Conservation (phyloP, 192 early-diverging fungal species). For the Podila epigama region DNA sequence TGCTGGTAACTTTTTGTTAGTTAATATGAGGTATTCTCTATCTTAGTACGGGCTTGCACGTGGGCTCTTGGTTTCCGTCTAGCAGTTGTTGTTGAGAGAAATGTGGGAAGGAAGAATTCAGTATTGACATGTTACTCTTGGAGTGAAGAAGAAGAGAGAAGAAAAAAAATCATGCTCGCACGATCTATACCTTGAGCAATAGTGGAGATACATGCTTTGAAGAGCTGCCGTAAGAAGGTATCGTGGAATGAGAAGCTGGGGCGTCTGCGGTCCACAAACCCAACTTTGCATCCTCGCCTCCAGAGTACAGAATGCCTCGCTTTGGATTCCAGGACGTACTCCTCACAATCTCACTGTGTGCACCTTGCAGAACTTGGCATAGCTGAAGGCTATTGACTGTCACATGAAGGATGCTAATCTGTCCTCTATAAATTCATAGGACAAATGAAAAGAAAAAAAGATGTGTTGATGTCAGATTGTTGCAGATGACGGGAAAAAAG, state of each 20-base stretch:
- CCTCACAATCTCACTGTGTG: conserved; percentile 88
- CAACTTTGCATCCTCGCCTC: conserved; percentile 82
- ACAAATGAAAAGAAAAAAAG: neutral
- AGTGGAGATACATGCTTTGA: conserved; percentile 38
- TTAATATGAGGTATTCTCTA: too few species aligned
- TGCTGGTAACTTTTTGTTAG: too few species aligned
- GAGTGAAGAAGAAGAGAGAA: too few species aligned
- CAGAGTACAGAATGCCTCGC: conserved; percentile 67
- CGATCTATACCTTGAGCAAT: conserved; percentile 15
- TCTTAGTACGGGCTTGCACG: too few species aligned
- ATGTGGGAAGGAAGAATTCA: too few species aligned
- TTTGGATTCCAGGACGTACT: conserved; percentile 75
- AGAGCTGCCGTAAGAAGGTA: conserved; percentile 14
- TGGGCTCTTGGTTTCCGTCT: too few species aligned
- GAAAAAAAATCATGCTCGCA: neutral
- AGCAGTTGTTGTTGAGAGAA: too few species aligned
- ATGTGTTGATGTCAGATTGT: neutral
- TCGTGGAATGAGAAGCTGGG: conserved; percentile 1
- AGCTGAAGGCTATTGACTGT: conserved; percentile 75
- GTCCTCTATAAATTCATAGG: conserved; percentile 60
- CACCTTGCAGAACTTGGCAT: conserved; percentile 78
- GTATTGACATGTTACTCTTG: too few species aligned
- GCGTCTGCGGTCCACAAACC: conserved; percentile 65
- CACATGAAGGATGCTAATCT: conserved; percentile 84
- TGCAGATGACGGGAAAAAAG: too few species aligned